A percentile compares a stretch with the other conserved stretches of the same genome.
These are phyloP conservation scores for Prototheca wickerhamii DNA, from an alignment of 163 green algal species.

Conservation along the genomic window DNA sequence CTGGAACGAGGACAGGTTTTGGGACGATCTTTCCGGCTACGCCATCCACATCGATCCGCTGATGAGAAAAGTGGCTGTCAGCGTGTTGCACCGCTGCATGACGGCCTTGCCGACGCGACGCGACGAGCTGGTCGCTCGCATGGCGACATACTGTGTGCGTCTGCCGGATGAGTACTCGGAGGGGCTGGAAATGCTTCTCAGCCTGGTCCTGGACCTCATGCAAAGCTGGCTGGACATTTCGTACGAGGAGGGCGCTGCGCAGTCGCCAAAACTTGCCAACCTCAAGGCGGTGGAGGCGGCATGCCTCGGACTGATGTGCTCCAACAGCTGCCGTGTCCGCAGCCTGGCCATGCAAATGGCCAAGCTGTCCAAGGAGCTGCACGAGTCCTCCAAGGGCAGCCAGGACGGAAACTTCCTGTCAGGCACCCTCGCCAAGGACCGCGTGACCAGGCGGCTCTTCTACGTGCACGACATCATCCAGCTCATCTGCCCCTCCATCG, in stretches of 20 bases:
- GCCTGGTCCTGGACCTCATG: constrained; percentile 29
- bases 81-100: constrained; percentile 44
- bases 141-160: constrained; percentile 31
- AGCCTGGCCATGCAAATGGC: constrained; percentile 7
- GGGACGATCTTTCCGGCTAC: constrained; percentile 45
- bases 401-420: not conserved
- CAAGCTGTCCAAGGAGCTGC: not conserved
- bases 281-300: constrained; percentile 50
- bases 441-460: no score
- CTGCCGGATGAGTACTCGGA: constrained; percentile 54
- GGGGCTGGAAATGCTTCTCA: constrained; percentile 14
- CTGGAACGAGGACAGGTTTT: constrained; percentile 32
- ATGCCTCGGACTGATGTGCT: constrained; percentile 49
- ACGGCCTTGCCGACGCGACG: constrained; percentile 37
- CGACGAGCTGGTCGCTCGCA: constrained; percentile 37
- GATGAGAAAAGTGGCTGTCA: constrained; percentile 31
- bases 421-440: not conserved
- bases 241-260: not conserved
- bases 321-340: constrained; percentile 24
- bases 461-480: constrained; percentile 17
- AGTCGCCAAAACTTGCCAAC: constrained; percentile 3
- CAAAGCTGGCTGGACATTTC: constrained; percentile 31
- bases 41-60: constrained; percentile 43
- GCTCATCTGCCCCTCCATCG: not conserved
- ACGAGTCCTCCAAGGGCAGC: not conserved